Conservation (phyloP, 768 basidiomycete species). For the Suillus paluster region DNA sequence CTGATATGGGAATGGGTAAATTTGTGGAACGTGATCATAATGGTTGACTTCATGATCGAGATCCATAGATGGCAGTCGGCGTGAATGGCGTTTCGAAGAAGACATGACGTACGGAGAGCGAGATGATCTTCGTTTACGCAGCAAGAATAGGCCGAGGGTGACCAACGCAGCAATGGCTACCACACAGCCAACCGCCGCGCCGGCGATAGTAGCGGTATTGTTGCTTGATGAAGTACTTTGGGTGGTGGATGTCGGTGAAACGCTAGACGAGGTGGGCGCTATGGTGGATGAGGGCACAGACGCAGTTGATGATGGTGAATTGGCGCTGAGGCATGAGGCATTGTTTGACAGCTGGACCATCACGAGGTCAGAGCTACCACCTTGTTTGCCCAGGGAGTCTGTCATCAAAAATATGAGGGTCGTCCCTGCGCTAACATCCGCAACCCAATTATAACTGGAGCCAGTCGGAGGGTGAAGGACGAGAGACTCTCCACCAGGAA, state of each 20-base stretch:
- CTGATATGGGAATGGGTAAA: conserved; percentile 39
- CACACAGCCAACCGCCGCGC: conserved; percentile 52
- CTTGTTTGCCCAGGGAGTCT: conserved; percentile 53
- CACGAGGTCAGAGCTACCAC: conserved; percentile 62
- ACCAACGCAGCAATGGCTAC: conserved; percentile 56
- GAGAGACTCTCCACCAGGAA: conserved; percentile 64
- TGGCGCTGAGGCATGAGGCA: conserved; percentile 52
- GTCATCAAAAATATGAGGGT: conserved; percentile 60
- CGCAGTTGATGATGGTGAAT: conserved; percentile 59
- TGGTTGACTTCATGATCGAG: conserved; percentile 31
- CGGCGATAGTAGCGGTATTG: conserved; percentile 53
- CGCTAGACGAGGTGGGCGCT: conserved; percentile 17
- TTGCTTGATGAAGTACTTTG: conserved; percentile 30
- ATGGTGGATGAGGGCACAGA: conserved; percentile 29
- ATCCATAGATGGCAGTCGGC: conserved; percentile 44
- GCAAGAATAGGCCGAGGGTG: conserved; percentile 55
- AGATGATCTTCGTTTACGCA: conserved; percentile 35
- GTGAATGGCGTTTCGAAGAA: conserved; percentile 31
- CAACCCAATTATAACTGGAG: conserved; percentile 55
- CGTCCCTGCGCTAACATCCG: conserved; percentile 61
- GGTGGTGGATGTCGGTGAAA: conserved; percentile 26
- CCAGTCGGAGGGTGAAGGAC: conserved; percentile 42
- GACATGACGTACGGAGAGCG: conserved; percentile 34
- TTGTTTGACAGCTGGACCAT: conserved; percentile 53
- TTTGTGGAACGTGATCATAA: conserved; percentile 37